Percentiles rank a stretch among this genome's conserved stretches.
Conservation (phyloP, 768 basidiomycete genomes). For the Lactarius akahatsu region DNA sequence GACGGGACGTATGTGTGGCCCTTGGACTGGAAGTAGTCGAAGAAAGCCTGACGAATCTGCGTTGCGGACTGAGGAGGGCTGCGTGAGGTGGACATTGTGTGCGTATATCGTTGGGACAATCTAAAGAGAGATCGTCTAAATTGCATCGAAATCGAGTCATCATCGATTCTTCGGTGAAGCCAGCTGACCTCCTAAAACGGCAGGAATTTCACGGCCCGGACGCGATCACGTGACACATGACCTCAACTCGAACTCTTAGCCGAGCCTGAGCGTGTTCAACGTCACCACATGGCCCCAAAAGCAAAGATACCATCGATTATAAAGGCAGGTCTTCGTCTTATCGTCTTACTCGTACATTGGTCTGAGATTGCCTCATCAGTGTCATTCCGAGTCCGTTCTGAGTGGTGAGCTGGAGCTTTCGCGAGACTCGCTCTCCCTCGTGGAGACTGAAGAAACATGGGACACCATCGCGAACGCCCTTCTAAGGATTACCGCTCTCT, state of each 20-base stretch:
- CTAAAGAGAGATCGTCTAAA: constrained; percentile 13
- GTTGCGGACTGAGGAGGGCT: constrained; percentile 41
- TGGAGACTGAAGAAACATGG: constrained; percentile 82
- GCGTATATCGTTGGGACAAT: constrained; percentile 15
- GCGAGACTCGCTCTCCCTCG: constrained; percentile 43
- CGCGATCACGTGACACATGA: constrained; percentile 21
- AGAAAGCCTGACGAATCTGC: constrained; percentile 85
- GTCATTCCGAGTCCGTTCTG: constrained; percentile 27
- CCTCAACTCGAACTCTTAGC: too few relatives aligned
- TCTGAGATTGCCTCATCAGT: constrained; percentile 7
- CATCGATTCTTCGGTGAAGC: not conserved
- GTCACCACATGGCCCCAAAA: constrained; percentile 25
- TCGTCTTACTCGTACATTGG: not conserved
- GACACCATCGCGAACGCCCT: constrained; percentile 59
- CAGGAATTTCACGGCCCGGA: constrained; percentile 2
- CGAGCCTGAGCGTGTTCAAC: not conserved
- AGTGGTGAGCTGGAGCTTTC: constrained; percentile 32
- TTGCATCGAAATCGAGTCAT: constrained; percentile 18
- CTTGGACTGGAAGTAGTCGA: constrained; percentile 78
- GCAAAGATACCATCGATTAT: constrained; percentile 23
- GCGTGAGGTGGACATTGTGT: constrained; percentile 18
- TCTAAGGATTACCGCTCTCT: constrained; percentile 46
- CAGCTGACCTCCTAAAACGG: not conserved
- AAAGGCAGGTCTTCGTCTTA: not conserved
- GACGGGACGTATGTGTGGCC: constrained; percentile 89